These are phyloP conservation scores for Lecanicillium sp. DNA, from an alignment of 2,329 filamentous ascomycete genomes.

Conservation along the genomic window DNA sequence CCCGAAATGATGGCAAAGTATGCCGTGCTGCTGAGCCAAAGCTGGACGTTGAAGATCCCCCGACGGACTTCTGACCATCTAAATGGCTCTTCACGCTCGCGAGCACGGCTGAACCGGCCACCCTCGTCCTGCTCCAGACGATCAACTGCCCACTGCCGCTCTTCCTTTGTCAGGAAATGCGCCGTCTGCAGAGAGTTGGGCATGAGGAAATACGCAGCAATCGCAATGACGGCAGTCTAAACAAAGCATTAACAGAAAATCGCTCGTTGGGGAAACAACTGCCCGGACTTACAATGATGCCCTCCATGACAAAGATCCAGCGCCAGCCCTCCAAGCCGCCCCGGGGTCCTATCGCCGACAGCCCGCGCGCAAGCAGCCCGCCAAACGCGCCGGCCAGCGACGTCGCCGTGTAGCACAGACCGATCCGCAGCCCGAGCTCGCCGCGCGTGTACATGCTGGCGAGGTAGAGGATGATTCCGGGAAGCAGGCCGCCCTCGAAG, in stretches of 20 bases:
- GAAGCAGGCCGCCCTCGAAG: slow-evolving; percentile 59
- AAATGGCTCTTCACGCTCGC: slow-evolving; percentile 41
- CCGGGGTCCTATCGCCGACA: slow-evolving; percentile 51
- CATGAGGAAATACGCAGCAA: slow-evolving; percentile 45
- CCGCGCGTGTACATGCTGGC: slow-evolving; percentile 54
- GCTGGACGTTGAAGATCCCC: slow-evolving; percentile 53
- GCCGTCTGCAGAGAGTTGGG: slow-evolving; percentile 51
- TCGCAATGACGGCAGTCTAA: slow-evolving; percentile 49
- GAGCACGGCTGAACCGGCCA: slow-evolving; percentile 25
- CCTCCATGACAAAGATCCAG: slow-evolving; percentile 59
- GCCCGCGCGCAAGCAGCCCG: slow-evolving; percentile 53
- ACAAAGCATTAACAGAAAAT: not conserved
- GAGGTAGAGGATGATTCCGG: slow-evolving; percentile 63
- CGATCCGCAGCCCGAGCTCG: slow-evolving; percentile 57
- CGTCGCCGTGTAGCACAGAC: slow-evolving; percentile 62
- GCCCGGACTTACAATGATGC: slow-evolving; percentile 40
- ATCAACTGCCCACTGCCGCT: slow-evolving; percentile 42
- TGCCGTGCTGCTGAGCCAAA: slow-evolving; percentile 57
- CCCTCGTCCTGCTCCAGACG: slow-evolving; percentile 36
- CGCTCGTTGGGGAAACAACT: slow-evolving; percentile 8
- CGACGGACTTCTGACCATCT: slow-evolving; percentile 56
- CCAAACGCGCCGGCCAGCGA: slow-evolving; percentile 57
- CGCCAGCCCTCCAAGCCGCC: slow-evolving; percentile 52
- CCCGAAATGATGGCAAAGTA: slow-evolving; percentile 56
- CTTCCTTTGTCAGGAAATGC: slow-evolving; percentile 45